These are phyloP conservation scores for Cladosporium sp. DNA, from an alignment of 2,329 filamentous ascomycete species.

Conservation along the genomic window DNA sequence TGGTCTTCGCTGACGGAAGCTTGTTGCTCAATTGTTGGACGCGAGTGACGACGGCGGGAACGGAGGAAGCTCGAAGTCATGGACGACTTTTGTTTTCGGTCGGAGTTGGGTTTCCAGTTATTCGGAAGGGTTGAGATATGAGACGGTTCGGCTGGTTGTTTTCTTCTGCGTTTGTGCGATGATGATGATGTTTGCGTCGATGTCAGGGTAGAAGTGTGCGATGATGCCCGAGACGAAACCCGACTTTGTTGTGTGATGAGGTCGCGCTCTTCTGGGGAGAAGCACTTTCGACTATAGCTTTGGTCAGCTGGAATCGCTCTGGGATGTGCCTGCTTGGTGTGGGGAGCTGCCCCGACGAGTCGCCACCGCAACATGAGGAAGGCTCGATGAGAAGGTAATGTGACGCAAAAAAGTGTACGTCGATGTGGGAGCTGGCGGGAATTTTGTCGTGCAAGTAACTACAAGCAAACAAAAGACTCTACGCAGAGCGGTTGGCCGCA, in stretches of 20 bases:
- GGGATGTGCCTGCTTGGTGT: background rate
- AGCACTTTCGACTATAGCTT: slow-evolving; percentile 56
- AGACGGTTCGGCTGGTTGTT: slow-evolving; percentile 12
- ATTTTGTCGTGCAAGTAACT: background rate
- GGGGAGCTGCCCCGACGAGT: background rate
- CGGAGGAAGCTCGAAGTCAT: slow-evolving; percentile 22
- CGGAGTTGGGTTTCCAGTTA: slow-evolving; percentile 12
- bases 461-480: slow-evolving; percentile 8
- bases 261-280: slow-evolving; percentile 67
- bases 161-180: slow-evolving; percentile 20
- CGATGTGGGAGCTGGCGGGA: background rate
- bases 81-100: slow-evolving; percentile 17
- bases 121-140: slow-evolving; percentile 12
- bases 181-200: slow-evolving; percentile 25
- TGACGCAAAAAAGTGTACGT: no score
- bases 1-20: slow-evolving; percentile 22
- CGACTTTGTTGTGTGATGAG: slow-evolving; percentile 55
- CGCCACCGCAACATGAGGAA: background rate
- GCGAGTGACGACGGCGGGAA: slow-evolving; percentile 6
- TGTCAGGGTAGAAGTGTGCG: slow-evolving; percentile 17
- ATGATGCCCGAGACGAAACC: slow-evolving; percentile 24
- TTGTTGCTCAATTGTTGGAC: slow-evolving; percentile 36
- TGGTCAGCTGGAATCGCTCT: slow-evolving; percentile 16
- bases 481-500: slow-evolving; percentile 16
- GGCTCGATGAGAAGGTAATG: no score